A percentile compares a stretch with the other conserved stretches of the same genome.
Evolutionary conservation across 331 rosid species (phyloP).

Genomic region (Pyracantha coccinea): DNA sequence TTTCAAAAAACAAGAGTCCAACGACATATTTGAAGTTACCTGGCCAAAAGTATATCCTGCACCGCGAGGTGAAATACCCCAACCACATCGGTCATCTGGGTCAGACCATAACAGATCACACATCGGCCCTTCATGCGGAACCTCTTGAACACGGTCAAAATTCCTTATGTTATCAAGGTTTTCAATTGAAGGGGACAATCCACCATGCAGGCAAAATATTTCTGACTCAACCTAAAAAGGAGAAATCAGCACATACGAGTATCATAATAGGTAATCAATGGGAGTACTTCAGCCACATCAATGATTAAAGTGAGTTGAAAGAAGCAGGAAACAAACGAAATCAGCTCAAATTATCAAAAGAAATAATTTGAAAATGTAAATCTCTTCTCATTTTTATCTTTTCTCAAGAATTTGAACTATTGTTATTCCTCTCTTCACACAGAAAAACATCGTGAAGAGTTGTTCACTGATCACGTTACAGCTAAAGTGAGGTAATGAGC

Average conservation of each 20-base stretch:
- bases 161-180: conserved; percentile 91
- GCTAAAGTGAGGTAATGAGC: not conserved
- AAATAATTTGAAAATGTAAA: not conserved
- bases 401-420: not conserved
- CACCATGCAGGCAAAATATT: conserved; percentile 98
- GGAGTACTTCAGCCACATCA: not conserved
- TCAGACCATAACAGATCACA: conserved; percentile 99
- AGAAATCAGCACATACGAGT: conserved; percentile 4
- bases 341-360: not conserved
- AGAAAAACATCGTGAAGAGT: not conserved
- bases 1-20: not conserved
- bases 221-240: conserved; percentile 85
- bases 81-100: conserved; percentile 99
- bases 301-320: not conserved
- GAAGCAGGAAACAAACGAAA: not conserved
- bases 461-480: not conserved
- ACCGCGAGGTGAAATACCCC: conserved; percentile 99
- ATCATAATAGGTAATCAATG: conserved; percentile 4
- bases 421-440: not conserved
- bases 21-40: conserved; percentile 31
- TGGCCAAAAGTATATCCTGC: conserved; percentile 99
- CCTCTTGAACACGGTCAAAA: conserved; percentile 99
- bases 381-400: not conserved
- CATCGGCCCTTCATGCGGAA: conserved; percentile 99
- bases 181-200: conserved; percentile 95